These are phyloP conservation scores for Hemileia vastatrix DNA, from an alignment of 1,284 basidiomycete genomes.

Conservation along the genomic window DNA sequence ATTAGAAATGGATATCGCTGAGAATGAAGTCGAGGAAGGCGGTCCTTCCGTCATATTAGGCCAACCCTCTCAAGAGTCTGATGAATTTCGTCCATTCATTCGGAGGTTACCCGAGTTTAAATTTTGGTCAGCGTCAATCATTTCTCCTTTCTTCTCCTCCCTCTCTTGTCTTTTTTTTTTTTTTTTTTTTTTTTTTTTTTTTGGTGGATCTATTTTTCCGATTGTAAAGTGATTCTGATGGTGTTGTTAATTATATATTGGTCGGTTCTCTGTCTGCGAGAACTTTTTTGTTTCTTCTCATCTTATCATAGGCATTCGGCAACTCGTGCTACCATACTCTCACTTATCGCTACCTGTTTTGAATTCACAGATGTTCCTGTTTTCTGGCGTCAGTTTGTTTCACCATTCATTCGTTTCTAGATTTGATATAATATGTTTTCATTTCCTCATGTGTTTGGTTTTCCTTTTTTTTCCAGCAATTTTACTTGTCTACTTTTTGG, in stretches of 20 bases:
- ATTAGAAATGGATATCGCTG: conserved; percentile 79
- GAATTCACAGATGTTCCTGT: conserved; percentile 22
- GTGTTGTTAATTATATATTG: no score
- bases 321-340: conserved; percentile 75
- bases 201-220: no score
- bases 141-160: not conserved
- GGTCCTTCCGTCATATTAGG: conserved; percentile 48
- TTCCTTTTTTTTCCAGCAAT: conserved; percentile 42
- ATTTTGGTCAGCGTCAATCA: conserved; percentile 61
- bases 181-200: not conserved
- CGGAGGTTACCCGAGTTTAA: conserved; percentile 91
- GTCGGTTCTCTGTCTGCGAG: no score
- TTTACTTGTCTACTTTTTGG: conserved; percentile 54
- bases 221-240: no score
- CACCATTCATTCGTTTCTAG: conserved; percentile 30
- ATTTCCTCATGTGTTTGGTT: conserved; percentile 66
- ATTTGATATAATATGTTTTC: conserved; percentile 55
- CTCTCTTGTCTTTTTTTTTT: not conserved
- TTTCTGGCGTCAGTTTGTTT: conserved; percentile 15
- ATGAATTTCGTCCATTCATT: conserved; percentile 95
- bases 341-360: conserved; percentile 65
- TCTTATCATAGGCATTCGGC: conserved; percentile 65
- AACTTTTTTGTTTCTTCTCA: not conserved
- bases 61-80: conserved; percentile 52
- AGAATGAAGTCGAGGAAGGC: conserved; percentile 91